Conservation (phyloP, 768 basidiomycete species). For the Collybia mongolica region DNA sequence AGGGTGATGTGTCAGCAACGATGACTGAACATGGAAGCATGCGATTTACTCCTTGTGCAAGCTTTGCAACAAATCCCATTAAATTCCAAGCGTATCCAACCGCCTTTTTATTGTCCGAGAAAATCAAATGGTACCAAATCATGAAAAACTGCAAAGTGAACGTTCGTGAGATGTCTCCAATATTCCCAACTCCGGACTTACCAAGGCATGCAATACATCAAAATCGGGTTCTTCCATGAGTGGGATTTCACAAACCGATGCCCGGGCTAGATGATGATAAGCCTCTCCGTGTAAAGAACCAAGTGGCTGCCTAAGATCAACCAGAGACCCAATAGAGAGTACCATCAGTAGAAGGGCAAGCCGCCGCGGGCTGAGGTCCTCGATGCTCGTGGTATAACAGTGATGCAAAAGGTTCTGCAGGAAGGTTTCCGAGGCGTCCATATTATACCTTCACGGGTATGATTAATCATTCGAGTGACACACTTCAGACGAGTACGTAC, state of each 20-base stretch:
- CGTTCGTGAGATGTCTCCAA: not conserved
- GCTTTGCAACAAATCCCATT: slow-evolving; percentile 71
- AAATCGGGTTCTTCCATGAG: slow-evolving; percentile 76
- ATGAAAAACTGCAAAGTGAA: slow-evolving; percentile 48
- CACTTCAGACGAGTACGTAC: slow-evolving; percentile 34
- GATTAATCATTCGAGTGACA: too few relatives aligned
- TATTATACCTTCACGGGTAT: slow-evolving; percentile 48
- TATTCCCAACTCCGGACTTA: slow-evolving; percentile 28
- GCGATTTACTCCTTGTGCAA: slow-evolving; percentile 63
- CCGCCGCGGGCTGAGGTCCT: slow-evolving; percentile 62
- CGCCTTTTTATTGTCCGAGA: slow-evolving; percentile 72
- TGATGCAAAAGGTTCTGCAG: slow-evolving; percentile 68
- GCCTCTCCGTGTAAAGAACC: slow-evolving; percentile 62
- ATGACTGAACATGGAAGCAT: not conserved
- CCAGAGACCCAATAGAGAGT: slow-evolving; percentile 68
- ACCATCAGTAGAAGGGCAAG: slow-evolving; percentile 70
- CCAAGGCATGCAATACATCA: slow-evolving; percentile 67
- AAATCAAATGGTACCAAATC: slow-evolving; percentile 74
- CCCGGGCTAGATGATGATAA: slow-evolving; percentile 65
- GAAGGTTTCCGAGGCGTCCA: slow-evolving; percentile 70
- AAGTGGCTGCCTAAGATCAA: slow-evolving; percentile 56
- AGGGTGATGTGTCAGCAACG: too few relatives aligned
- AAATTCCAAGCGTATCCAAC: slow-evolving; percentile 75
- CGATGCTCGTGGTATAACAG: slow-evolving; percentile 59
- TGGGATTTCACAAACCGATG: slow-evolving; percentile 70